Evolutionary conservation across 208 protist species (phyloP).

Genomic region (Herpetomonas tarakana): DNA sequence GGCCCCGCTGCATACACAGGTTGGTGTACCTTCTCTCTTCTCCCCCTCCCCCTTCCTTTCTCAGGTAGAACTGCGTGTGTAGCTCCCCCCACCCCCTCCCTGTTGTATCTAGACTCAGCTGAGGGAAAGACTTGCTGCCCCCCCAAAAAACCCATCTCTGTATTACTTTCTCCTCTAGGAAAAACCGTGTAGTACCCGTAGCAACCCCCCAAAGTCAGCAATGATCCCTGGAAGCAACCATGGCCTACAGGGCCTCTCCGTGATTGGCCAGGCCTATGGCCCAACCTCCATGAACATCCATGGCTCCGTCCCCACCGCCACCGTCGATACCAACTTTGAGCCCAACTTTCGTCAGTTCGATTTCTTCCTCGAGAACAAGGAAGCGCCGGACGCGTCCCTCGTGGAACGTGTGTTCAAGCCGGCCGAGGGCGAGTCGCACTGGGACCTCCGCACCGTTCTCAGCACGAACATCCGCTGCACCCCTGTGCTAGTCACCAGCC

Average conservation of each 20-base stretch:
- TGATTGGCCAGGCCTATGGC: conserved; percentile 27
- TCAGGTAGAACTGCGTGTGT: too few relatives aligned
- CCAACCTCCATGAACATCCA: conserved; percentile 79
- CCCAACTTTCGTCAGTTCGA: conserved; percentile 90
- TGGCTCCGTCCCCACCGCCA: conserved; percentile 69
- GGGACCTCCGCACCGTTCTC: conserved; percentile 60
- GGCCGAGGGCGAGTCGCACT: conserved; percentile 68
- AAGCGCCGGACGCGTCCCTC: conserved; percentile 56
- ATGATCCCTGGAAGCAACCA: neutral
- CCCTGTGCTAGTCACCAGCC: conserved; percentile 66
- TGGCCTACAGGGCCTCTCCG: conserved; percentile 22
- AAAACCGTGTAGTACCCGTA: too few relatives aligned
- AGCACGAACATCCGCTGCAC: conserved; percentile 72
- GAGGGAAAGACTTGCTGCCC: too few relatives aligned
- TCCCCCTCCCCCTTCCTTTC: too few relatives aligned
- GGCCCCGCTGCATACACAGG: too few relatives aligned
- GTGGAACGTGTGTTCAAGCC: conserved; percentile 77
- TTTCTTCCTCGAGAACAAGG: conserved; percentile 74
- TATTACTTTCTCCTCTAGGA: too few relatives aligned
- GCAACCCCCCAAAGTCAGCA: too few relatives aligned
- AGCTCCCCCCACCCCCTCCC: too few relatives aligned
- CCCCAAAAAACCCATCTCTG: too few relatives aligned
- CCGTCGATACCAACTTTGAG: conserved; percentile 65
- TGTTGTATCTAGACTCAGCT: too few relatives aligned
- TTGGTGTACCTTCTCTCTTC: too few relatives aligned